A percentile compares a stretch with the other conserved stretches of the same genome.
Conservation (phyloP, 768 basidiomycete genomes). For the Trametes elegans region DNA sequence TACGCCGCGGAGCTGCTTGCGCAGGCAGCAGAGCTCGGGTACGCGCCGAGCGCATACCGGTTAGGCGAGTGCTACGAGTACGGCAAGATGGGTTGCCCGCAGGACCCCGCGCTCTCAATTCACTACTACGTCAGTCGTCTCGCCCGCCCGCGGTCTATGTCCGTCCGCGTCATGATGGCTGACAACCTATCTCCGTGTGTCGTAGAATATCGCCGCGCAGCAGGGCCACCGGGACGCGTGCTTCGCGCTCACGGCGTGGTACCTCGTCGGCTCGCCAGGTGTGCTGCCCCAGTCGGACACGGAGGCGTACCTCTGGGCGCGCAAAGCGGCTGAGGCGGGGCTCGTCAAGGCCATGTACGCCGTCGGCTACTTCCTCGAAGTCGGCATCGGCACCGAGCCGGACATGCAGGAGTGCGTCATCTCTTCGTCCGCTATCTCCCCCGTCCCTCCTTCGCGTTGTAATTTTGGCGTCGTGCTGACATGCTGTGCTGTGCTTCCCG, state of each 20-base stretch:
- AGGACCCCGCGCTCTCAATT: constrained; percentile 94
- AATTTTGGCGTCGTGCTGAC: neutral
- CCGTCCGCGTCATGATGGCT: neutral
- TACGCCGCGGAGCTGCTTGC: constrained; percentile 94
- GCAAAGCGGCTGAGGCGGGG: constrained; percentile 89
- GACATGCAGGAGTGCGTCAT: constrained; percentile 63
- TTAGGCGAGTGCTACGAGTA: constrained; percentile 99
- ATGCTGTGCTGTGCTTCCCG: constrained; percentile 14
- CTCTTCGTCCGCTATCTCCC: constrained; percentile 2
- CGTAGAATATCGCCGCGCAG: constrained; percentile 94
- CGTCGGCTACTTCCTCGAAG: constrained; percentile 95
- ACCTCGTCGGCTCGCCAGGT: constrained; percentile 96
- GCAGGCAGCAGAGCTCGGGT: constrained; percentile 93
- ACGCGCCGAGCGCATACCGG: constrained; percentile 93
- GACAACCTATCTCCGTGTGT: neutral
- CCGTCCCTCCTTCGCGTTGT: neutral
- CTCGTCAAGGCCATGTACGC: constrained; percentile 97
- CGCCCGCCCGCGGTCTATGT: neutral
- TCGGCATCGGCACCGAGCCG: constrained; percentile 79
- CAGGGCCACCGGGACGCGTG: constrained; percentile 96
- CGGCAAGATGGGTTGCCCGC: constrained; percentile 97
- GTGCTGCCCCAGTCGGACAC: constrained; percentile 98
- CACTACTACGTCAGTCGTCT: constrained; percentile 89
- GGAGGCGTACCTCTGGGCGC: constrained; percentile 97
- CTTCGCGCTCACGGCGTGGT: constrained; percentile 98